A percentile compares a stretch with the other conserved stretches of the same genome.
Conservation (phyloP, 352 stramenopile species). For the Plasmopara muralis region DNA sequence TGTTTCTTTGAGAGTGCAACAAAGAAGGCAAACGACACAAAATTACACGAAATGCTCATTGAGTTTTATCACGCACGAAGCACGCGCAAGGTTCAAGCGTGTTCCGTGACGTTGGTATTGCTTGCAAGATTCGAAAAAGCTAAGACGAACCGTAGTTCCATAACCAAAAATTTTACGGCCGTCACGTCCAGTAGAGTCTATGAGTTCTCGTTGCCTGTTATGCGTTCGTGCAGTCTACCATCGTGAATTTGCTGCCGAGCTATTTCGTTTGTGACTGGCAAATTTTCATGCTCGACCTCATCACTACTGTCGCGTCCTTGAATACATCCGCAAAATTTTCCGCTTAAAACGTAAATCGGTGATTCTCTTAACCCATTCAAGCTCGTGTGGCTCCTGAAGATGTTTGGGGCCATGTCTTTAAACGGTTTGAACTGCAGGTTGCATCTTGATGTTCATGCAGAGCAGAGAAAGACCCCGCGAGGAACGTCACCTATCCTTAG, state of each 20-base stretch:
- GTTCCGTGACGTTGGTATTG: too few species aligned
- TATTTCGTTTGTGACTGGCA: conserved; percentile 33
- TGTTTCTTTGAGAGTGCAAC: too few species aligned
- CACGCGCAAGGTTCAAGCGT: too few species aligned
- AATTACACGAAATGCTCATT: too few species aligned
- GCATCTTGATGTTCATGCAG: conserved; percentile 35
- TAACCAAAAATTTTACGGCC: too few species aligned
- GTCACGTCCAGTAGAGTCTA: conserved; percentile 52
- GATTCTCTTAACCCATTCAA: conserved; percentile 30
- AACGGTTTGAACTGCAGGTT: conserved; percentile 22
- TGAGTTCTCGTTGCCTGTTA: conserved; percentile 26
- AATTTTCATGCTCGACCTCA: conserved; percentile 53
- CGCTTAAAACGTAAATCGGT: conserved; percentile 34
- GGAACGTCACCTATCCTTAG: conserved; percentile 40
- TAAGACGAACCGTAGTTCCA: too few species aligned
- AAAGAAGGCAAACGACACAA: too few species aligned
- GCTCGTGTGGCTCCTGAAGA: conserved; percentile 47
- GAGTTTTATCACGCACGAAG: too few species aligned
- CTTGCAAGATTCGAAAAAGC: too few species aligned
- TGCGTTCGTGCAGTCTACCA: conserved; percentile 23
- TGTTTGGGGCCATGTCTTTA: conserved; percentile 34
- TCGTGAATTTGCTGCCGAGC: conserved; percentile 22
- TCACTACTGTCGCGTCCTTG: conserved; percentile 31
- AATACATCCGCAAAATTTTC: conserved; percentile 41
- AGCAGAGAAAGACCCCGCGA: conserved; percentile 23